Evolutionary conservation across 2,329 filamentous ascomycete species (phyloP).

Genomic region (Truncatella angustata): DNA sequence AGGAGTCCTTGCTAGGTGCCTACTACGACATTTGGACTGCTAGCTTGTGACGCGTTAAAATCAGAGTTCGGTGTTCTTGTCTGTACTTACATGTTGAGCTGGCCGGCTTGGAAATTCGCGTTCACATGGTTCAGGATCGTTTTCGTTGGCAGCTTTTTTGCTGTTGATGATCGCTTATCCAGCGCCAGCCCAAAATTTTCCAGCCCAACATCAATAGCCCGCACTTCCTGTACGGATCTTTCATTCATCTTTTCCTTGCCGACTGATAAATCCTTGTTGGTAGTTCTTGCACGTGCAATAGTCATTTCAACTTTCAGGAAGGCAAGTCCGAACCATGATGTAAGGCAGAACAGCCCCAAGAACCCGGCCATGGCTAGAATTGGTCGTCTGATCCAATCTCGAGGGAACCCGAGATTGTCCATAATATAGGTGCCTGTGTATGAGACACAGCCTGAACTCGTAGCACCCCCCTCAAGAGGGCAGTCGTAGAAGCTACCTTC

Average conservation of each 20-base stretch:
- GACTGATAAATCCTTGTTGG: conserved; percentile 61
- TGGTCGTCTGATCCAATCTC: conserved; percentile 65
- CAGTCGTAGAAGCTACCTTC: conserved; percentile 71
- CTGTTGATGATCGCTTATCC: conserved; percentile 56
- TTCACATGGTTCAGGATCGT: conserved; percentile 66
- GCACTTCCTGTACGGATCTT: conserved; percentile 48
- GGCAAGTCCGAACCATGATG: conserved; percentile 60
- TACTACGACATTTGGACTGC: no score
- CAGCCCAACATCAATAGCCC: conserved; percentile 64
- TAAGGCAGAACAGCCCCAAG: conserved; percentile 58
- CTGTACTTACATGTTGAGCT: conserved; percentile 72
- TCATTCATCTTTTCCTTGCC: conserved; percentile 68
- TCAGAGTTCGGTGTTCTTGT: no score
- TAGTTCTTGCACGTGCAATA: conserved; percentile 60
- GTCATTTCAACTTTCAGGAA: conserved; percentile 68
- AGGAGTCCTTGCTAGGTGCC: no score
- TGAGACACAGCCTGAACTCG: conserved; percentile 63
- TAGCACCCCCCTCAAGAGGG: conserved; percentile 58
- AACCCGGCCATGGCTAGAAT: conserved; percentile 64
- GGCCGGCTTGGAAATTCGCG: conserved; percentile 64
- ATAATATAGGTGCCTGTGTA: conserved; percentile 72
- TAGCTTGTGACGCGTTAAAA: no score
- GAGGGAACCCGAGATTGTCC: conserved; percentile 64
- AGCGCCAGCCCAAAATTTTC: conserved; percentile 63
- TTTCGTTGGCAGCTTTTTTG: conserved; percentile 51